Conservation (phyloP, 1,139 yeast genomes). For the Pichia sp. region DNA sequence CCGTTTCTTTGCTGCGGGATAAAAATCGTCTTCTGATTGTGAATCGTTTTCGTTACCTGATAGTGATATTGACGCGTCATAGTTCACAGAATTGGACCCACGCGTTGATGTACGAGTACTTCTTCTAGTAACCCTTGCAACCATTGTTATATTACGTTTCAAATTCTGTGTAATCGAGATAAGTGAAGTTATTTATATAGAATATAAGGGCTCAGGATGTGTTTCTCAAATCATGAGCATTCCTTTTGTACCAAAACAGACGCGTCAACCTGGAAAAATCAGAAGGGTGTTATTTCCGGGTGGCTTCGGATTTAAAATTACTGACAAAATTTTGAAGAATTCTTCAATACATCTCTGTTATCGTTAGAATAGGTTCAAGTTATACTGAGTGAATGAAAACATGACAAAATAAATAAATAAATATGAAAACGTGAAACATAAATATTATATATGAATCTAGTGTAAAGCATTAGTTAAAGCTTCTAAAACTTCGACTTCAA, state of each 20-base stretch:
- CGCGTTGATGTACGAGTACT: conserved; percentile 4
- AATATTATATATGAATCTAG: conserved; percentile 31
- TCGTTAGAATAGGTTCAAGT: conserved; percentile 8
- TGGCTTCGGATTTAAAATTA: no score
- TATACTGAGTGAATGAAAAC: conserved; percentile 12
- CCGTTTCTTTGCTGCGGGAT: background rate
- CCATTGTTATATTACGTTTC: background rate
- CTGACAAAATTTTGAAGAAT: no score
- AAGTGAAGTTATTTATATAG: no score
- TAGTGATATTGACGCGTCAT: conserved; percentile 9
- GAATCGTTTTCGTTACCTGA: conserved; percentile 1
- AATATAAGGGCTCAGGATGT: no score
- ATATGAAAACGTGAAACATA: background rate
- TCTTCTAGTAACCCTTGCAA: background rate
- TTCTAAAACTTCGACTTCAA: conserved; percentile 93
- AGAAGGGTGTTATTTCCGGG: no score
- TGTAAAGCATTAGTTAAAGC: conserved; percentile 86
- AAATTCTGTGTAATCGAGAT: no score
- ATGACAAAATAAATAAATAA: conserved; percentile 12
- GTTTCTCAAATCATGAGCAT: no score
- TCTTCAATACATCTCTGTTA: background rate
- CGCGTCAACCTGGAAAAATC: no score
- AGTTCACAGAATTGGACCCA: background rate
- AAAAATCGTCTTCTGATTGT: background rate
- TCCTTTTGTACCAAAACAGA: no score